phyloP scores from a whole-genome alignment of 495 filamentous ascomycete species.

The Apodospora peruviana region DNA sequence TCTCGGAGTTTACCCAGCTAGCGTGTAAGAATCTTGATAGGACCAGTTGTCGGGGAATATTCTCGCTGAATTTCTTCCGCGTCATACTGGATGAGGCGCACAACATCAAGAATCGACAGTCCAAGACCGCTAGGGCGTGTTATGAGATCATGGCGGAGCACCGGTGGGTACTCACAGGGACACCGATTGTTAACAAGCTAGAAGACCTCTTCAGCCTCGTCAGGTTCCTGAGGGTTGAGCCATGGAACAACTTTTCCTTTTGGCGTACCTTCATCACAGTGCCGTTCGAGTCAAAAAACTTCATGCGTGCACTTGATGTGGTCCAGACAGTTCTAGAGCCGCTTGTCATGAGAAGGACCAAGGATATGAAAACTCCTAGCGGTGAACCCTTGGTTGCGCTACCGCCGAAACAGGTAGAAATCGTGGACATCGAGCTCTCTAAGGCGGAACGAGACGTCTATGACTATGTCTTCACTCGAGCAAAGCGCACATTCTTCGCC shows the following conservation, averaged over 20 bases:
- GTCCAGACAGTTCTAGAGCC: slow-evolving; percentile 96
- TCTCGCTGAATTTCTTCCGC: slow-evolving; percentile 88
- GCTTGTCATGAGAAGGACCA: slow-evolving; percentile 88
- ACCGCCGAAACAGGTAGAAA: slow-evolving; percentile 71
- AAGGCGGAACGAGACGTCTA: slow-evolving; percentile 84
- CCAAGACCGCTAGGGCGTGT: slow-evolving; percentile 88
- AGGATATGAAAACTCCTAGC: slow-evolving; percentile 95
- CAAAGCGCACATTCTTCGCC: slow-evolving; percentile 74
- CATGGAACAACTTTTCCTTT: slow-evolving; percentile 97
- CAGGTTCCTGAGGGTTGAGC: slow-evolving; percentile 85
- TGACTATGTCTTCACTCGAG: slow-evolving; percentile 76
- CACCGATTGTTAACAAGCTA: slow-evolving; percentile 91
- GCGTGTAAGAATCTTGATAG: slow-evolving; percentile 50
- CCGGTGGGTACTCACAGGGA: slow-evolving; percentile 91
- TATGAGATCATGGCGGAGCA: slow-evolving; percentile 81
- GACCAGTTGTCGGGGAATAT: slow-evolving; percentile 64
- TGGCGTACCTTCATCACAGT: slow-evolving; percentile 99
- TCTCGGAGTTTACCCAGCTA: slow-evolving; percentile 81
- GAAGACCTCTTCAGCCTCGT: slow-evolving; percentile 97
- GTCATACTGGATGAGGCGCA: slow-evolving; percentile 95
- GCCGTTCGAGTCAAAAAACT: slow-evolving; percentile 93
- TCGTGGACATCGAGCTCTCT: slow-evolving; percentile 82
- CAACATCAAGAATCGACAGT: slow-evolving; percentile 82
- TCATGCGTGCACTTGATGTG: slow-evolving; percentile 86
- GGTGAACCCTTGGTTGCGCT: slow-evolving; percentile 80